A percentile compares a stretch with the other conserved stretches of the same genome.
Conservation (phyloP, 441 rosid species). For the Pelargonium citronellum region DNA sequence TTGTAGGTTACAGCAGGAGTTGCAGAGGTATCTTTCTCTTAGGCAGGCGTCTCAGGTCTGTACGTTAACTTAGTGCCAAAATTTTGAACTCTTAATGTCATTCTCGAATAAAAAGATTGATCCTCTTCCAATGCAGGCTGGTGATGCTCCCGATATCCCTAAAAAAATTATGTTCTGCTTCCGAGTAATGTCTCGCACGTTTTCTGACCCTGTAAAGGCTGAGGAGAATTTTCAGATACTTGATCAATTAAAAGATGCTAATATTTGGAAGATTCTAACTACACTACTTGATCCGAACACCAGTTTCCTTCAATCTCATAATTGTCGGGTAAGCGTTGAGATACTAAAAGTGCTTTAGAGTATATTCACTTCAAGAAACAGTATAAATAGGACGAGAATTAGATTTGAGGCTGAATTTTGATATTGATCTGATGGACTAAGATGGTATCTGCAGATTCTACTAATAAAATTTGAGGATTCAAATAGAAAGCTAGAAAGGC, state of each 20-base stretch:
- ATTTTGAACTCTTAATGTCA: constrained; percentile 15
- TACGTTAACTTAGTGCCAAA: background rate
- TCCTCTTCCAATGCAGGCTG: constrained; percentile 52
- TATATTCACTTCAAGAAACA: background rate
- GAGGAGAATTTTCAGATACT: constrained; percentile 88
- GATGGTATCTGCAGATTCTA: background rate
- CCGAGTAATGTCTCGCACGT: constrained; percentile 83
- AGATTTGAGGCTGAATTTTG: background rate
- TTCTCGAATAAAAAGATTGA: constrained; percentile 12
- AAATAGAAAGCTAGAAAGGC: background rate
- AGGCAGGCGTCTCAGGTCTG: constrained; percentile 86
- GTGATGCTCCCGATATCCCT: constrained; percentile 75
- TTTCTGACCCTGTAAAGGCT: constrained; percentile 69
- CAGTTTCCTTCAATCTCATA: constrained; percentile 54
- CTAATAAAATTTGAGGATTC: background rate
- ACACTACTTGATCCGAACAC: constrained; percentile 72
- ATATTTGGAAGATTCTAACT: constrained; percentile 82
- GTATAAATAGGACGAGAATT: background rate
- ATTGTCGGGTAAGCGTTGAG: constrained; percentile 57
- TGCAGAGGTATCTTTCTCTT: constrained; percentile 77
- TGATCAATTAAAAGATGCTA: constrained; percentile 91
- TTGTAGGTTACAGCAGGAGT: constrained; percentile 97
- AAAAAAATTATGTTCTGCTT: constrained; percentile 73
- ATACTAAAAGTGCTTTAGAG: constrained; percentile 15
- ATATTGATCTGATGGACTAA: background rate